These are phyloP conservation scores for Yamadazyma sp. DNA, from an alignment of 805 yeast genomes.

Conservation along the genomic window DNA sequence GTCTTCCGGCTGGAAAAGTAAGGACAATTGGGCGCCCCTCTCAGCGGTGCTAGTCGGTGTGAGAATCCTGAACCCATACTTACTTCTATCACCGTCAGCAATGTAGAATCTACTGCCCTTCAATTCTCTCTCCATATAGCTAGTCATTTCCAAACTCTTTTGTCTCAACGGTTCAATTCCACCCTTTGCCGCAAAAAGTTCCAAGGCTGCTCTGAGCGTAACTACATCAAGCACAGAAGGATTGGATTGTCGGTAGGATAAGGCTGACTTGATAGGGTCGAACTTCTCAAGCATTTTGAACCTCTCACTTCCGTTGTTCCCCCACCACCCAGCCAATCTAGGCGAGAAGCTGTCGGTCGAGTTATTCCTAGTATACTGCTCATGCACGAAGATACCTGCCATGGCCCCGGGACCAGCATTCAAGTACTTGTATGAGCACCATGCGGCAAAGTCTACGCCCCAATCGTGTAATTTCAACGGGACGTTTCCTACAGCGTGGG, in stretches of 20 bases:
- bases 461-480: slow-evolving; percentile 77
- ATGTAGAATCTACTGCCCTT: slow-evolving; percentile 47
- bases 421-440: slow-evolving; percentile 91
- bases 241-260: slow-evolving; percentile 86
- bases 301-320: slow-evolving; percentile 67
- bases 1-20: slow-evolving; percentile 51
- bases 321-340: slow-evolving; percentile 97
- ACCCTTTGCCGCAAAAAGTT: slow-evolving; percentile 57
- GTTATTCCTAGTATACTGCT: slow-evolving; percentile 38
- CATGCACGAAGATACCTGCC: slow-evolving; percentile 81
- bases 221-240: slow-evolving; percentile 87
- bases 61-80: slow-evolving; percentile 61
- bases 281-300: slow-evolving; percentile 79
- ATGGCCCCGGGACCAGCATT: slow-evolving; percentile 94
- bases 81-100: slow-evolving; percentile 14
- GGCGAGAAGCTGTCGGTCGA: slow-evolving; percentile 45
- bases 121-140: slow-evolving; percentile 51
- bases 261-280: slow-evolving; percentile 81
- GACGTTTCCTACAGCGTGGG: slow-evolving; percentile 92
- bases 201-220: slow-evolving; percentile 64
- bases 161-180: slow-evolving; percentile 59
- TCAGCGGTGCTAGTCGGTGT: slow-evolving; percentile 60
- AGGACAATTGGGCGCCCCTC: slow-evolving; percentile 81
- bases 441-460: slow-evolving; percentile 90
- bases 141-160: slow-evolving; percentile 59